Evolutionary conservation across 129 eudicot genomes (phyloP), one percentile per base, ranked within the genome.

Genomic region (Pittosporum tobira): DNA sequence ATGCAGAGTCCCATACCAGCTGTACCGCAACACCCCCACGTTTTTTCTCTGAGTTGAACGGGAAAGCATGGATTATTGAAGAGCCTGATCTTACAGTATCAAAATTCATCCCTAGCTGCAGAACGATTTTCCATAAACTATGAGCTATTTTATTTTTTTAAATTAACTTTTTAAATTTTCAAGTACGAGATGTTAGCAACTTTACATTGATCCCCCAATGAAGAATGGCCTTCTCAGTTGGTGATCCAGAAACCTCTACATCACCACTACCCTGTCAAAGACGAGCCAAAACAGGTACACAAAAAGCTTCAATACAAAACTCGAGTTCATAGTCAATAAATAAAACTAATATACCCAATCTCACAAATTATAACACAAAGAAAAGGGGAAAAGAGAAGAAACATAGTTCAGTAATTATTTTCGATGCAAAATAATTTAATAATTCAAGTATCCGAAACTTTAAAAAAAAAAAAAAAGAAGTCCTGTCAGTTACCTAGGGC

Each of bases 21-120:
- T 77, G 71, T 24, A 74, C 21, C 2, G 88, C 88, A 64, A 81
- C 84, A 52, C 88, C 88, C 2, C 81, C 84, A 28, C 79, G 70
- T 59, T 81, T 81, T 59, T 77, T 81, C 88, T 77, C 84, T 0
- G 88, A 77, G 78, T 81, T 81, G 63, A 81, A 81, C 18, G 88
- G 88, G 31, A 76, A 81, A 57, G 79, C 88, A 63, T 74, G 84
- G 46, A 81, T 73, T 36, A 77, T 73, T 2, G 47, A 54, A 13
- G 84, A 59, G 25, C 68, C 48, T 48, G 84, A 70, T 67, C 81
- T 67, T 16, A 68, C 66, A 31, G 64, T 71, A 45, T 64, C 62
- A 62, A 81, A 81, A 48, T 74, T 74, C 88, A 81, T 81, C 29
- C 88, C 84, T 20, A 81, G 70, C 88, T 81, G 62, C 5, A 25